These are phyloP conservation scores for Diaporthe nobilis DNA, from an alignment of 2,329 filamentous ascomycete species.

Conservation along the genomic window DNA sequence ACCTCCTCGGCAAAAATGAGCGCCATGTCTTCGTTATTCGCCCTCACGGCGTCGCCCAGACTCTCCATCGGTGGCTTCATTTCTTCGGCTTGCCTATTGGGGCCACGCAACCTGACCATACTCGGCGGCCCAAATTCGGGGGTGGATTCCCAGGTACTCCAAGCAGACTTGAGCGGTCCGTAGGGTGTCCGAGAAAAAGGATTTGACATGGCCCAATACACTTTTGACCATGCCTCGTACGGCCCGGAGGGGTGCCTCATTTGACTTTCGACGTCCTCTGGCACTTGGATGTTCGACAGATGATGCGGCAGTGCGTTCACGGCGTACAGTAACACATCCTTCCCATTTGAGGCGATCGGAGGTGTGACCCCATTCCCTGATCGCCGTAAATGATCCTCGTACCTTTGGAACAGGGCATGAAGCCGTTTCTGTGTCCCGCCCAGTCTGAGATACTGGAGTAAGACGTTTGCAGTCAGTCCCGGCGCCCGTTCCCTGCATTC, in stretches of 20 bases:
- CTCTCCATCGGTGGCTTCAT: background rate
- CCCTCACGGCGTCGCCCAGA: background rate
- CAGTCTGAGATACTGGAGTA: background rate
- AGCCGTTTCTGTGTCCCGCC: background rate
- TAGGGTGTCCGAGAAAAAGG: background rate
- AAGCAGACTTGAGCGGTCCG: conserved; percentile 11
- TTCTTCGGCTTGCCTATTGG: background rate
- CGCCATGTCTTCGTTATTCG: conserved; percentile 12
- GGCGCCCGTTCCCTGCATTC: background rate
- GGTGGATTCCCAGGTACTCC: conserved; percentile 2
- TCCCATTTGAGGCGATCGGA: background rate
- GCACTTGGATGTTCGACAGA: background rate
- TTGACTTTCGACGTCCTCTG: background rate
- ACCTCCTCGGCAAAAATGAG: background rate
- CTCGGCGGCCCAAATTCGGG: background rate
- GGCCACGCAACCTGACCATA: background rate
- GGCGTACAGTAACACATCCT: conserved; percentile 5
- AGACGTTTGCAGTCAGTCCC: background rate
- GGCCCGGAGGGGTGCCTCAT: background rate
- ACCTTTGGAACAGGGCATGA: background rate
- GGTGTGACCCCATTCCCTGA: background rate
- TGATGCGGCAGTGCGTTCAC: conserved; percentile 16
- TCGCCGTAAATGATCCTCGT: background rate
- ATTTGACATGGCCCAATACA: conserved; percentile 30
- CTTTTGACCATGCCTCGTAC: background rate